These are phyloP conservation scores for Jatropha curcas DNA, from an alignment of 345 rosid genomes.

Conservation along the genomic window DNA sequence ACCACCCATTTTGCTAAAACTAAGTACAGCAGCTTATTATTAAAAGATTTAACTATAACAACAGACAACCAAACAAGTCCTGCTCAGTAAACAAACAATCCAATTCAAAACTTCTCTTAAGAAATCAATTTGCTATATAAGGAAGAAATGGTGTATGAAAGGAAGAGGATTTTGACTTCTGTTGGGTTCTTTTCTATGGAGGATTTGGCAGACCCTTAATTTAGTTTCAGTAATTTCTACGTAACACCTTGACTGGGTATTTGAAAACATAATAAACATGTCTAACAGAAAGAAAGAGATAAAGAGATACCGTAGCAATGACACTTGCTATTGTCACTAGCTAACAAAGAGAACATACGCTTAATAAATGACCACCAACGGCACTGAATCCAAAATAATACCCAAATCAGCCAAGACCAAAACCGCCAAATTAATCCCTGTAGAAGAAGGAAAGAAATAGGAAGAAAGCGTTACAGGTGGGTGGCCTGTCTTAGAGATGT, in stretches of 20 bases:
- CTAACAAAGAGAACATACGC: too few relatives aligned
- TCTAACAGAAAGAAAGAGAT: neutral
- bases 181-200: slow-evolving; percentile 18
- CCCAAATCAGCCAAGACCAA: too few relatives aligned
- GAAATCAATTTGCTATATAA: neutral
- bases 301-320: neutral
- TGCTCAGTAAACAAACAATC: neutral
- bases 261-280: slow-evolving; percentile 6
- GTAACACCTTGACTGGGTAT: neutral
- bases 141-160: neutral
- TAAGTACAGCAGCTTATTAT: neutral
- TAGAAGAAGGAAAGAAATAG: too few relatives aligned
- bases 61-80: neutral
- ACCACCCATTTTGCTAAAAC: slow-evolving; percentile 25
- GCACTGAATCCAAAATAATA: too few relatives aligned
- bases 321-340: too few relatives aligned
- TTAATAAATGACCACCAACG: too few relatives aligned
- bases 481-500: too few relatives aligned
- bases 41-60: neutral
- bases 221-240: neutral
- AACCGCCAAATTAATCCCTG: too few relatives aligned
- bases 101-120: neutral
- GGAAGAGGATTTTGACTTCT: neutral
- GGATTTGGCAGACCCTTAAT: slow-evolving; percentile 8
- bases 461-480: too few relatives aligned